Base-by-base conservation (phyloP, 2,329 filamentous ascomycete genomes). In the Rhinocladiella similis region DNA sequence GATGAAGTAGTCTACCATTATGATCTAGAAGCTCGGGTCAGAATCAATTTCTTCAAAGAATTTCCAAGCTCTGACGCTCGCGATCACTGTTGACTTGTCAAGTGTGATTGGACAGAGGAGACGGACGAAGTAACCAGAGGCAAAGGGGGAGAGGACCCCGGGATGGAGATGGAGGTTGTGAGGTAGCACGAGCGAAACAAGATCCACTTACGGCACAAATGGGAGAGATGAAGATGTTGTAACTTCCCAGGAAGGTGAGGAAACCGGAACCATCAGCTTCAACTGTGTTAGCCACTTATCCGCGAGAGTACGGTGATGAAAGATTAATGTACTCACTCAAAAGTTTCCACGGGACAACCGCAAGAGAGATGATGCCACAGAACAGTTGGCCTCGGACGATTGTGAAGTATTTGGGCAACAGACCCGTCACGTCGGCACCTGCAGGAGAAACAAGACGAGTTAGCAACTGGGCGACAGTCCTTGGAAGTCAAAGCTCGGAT, bases 361-460 rank as follows among this genome's bases (percentile, higher is more conserved):
- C 64, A 6, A 69, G 66, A 4, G 69, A 69, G 7, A 76, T 60
- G 1, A 77, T 47, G 12, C 68, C 68, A 52, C 74, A 75, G 9
- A 77, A 61, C 4, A 77, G 59, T 58, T 75, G 73, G 14, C 76
- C 76, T 19, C 76, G 67, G 5, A 69, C 66, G 54, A 78, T 78
- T 10, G 69, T 77, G 51, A 78, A 68, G 57, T 73, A 77, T 27
- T 66, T 66, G 0, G 76, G 75, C 19, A 76, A 69, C 0, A 77
- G 65, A 9, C 72, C 73, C 0, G 70, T 73, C 57, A 76, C 67
- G 51, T 78, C 76, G 20, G 41, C 41, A 7, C 41, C 41, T 43
- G 41, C n/a, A 19, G 3, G 18, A 38, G n/a, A 16, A 16, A 38
- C 35, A 38, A 38, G n/a, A 38, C 25, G 41, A 3, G 19, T 19